These are phyloP conservation scores for Platanthera guangdongensis DNA, from an alignment of 106 monocot genomes.

Conservation along the genomic window DNA sequence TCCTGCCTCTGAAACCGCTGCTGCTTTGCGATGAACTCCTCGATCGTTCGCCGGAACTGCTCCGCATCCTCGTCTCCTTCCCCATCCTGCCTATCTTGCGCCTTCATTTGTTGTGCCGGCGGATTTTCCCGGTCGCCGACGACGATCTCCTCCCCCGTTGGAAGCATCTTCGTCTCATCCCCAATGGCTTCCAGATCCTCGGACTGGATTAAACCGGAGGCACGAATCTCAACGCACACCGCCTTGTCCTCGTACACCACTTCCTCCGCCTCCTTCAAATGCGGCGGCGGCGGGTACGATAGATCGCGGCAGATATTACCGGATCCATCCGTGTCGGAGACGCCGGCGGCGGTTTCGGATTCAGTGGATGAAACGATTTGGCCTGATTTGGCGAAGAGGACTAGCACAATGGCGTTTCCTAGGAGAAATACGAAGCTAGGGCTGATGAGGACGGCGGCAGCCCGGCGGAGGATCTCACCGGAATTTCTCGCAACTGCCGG, in stretches of 20 bases:
- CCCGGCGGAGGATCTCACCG: conserved; percentile 22
- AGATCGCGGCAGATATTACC: conserved; percentile 10
- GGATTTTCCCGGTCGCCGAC: background rate
- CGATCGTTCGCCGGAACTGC: conserved; percentile 45
- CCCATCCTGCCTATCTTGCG: conserved; percentile 5
- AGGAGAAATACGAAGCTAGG: conserved; percentile 54
- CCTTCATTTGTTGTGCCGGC: background rate
- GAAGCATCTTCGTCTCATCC: conserved; percentile 25
- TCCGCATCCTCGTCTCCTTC: conserved; percentile 32
- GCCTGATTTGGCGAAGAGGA: conserved; percentile 39
- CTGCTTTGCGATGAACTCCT: conserved; percentile 67
- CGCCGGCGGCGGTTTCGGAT: background rate
- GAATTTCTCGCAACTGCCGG: conserved; percentile 23
- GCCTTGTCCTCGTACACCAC: conserved; percentile 50
- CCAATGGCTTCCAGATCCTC: conserved; percentile 9
- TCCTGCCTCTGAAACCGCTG: conserved; percentile 51
- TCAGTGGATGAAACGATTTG: background rate
- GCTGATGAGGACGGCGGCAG: conserved; percentile 21
- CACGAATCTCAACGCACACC: conserved; percentile 25
- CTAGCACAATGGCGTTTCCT: conserved; percentile 54
- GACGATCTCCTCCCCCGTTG: conserved; percentile 29
- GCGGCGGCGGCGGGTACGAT: conserved; percentile 5
- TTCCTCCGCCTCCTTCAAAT: conserved; percentile 2
- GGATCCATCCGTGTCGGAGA: background rate
- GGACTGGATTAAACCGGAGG: conserved; percentile 17